Evolutionary conservation across 106 monocot genomes (phyloP).

Genomic region (Apostasia shenzhenica): DNA sequence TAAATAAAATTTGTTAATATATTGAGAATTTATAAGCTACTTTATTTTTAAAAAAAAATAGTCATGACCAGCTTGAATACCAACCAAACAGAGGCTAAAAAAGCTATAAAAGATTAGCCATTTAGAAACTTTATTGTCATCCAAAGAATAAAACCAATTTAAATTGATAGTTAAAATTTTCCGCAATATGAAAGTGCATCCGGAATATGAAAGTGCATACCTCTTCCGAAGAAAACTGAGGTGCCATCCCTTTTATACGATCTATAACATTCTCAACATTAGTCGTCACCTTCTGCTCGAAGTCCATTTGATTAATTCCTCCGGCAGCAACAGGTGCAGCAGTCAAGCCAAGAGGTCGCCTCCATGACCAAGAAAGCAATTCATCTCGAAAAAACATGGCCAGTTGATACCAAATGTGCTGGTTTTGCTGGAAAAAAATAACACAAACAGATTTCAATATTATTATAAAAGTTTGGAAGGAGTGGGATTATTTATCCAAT

Average conservation of each 20-base stretch:
- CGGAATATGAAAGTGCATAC: conserved; percentile 21
- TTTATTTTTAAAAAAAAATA: too few species aligned
- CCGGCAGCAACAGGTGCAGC: conserved; percentile 49
- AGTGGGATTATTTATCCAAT: too few species aligned
- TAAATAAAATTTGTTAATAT: too few species aligned
- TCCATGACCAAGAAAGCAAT: conserved; percentile 96
- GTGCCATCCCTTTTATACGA: conserved; percentile 83
- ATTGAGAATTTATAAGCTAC: too few species aligned
- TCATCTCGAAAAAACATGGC: conserved; percentile 98
- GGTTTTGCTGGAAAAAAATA: conserved; percentile 67
- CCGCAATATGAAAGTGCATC: not conserved
- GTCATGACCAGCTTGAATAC: too few species aligned
- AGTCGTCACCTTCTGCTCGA: conserved; percentile 81
- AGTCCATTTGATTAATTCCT: conserved; percentile 61
- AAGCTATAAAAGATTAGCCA: too few species aligned
- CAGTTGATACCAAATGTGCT: conserved; percentile 94
- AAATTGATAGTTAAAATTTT: too few species aligned
- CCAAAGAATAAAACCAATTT: not conserved
- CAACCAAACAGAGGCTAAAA: too few species aligned
- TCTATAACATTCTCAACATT: conserved; percentile 83
- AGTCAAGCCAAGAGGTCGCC: conserved; percentile 73
- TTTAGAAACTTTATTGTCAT: too few species aligned
- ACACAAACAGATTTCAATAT: conserved; percentile 1
- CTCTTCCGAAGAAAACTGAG: conserved; percentile 72
- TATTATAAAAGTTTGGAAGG: not conserved